phyloP scores from a whole-genome alignment of 495 filamentous ascomycete genomes.

The Massariosphaeria phaeospora region DNA sequence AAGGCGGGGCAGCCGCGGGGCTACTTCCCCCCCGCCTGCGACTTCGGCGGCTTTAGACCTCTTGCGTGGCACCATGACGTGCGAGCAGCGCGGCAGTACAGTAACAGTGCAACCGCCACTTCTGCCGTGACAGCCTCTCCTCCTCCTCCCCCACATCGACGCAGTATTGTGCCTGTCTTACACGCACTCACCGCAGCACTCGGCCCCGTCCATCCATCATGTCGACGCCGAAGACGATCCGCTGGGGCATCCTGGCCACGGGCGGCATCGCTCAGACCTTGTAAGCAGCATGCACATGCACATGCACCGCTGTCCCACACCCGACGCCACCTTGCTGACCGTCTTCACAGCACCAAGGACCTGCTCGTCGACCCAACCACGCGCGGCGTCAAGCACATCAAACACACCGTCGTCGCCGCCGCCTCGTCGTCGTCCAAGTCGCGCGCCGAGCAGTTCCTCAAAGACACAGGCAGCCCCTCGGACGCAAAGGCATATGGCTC shows the following conservation, averaged over 20 bases:
- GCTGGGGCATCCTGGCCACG: conserved; percentile 67
- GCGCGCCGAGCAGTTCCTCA: conserved; percentile 68
- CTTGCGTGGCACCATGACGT: too few relatives aligned
- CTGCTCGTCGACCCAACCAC: conserved; percentile 71
- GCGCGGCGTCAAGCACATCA: conserved; percentile 67
- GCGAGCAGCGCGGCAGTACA: background rate
- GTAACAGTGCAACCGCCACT: background rate
- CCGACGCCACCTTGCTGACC: too few relatives aligned
- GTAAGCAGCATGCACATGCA: conserved; percentile 5
- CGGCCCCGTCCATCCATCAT: conserved; percentile 14
- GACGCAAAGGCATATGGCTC: conserved; percentile 73
- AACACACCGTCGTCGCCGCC: conserved; percentile 74
- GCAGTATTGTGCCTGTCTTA: too few relatives aligned
- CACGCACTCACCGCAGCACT: background rate
- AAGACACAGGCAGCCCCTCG: conserved; percentile 56
- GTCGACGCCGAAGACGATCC: conserved; percentile 46
- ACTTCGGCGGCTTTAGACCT: background rate
- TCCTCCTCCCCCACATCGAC: background rate
- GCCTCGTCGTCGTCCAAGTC: conserved; percentile 72
- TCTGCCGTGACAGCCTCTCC: background rate
- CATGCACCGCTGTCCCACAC: too few relatives aligned
- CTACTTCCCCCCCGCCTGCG: background rate
- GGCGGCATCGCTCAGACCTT: conserved; percentile 31
- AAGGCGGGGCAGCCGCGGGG: background rate
- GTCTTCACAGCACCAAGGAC: conserved; percentile 58